phyloP scores from a whole-genome alignment of 2,329 filamentous ascomycete genomes.

The Microsporum audouinii region DNA sequence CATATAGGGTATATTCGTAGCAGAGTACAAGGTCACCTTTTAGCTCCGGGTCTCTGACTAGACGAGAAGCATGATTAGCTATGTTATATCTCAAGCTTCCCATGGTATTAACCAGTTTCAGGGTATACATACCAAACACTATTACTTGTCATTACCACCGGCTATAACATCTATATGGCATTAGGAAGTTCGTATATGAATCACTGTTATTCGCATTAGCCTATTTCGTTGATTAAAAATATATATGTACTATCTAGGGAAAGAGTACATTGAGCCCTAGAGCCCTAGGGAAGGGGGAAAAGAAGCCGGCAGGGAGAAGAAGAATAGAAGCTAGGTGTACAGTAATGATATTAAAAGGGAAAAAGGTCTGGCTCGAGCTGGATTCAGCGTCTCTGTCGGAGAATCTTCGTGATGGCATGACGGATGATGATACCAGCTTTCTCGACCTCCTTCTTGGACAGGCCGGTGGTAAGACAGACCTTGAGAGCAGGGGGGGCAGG shows the following conservation, averaged over 20 bases:
- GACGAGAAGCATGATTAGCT: too few species aligned
- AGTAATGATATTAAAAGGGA: not conserved
- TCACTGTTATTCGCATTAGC: not conserved
- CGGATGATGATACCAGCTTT: slow-evolving; percentile 80
- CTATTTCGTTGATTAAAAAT: slow-evolving; percentile 3
- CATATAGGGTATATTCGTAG: too few species aligned
- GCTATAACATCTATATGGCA: too few species aligned
- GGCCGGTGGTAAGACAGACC: slow-evolving; percentile 74
- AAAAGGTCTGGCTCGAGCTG: not conserved
- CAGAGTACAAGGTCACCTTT: too few species aligned
- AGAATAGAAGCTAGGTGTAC: not conserved
- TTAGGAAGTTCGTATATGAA: too few species aligned
- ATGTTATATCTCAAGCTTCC: too few species aligned
- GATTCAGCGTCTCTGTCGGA: slow-evolving; percentile 42
- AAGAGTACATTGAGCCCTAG: not conserved
- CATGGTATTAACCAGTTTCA: too few species aligned
- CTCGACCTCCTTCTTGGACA: slow-evolving; percentile 91
- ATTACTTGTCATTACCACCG: too few species aligned
- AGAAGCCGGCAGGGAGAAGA: not conserved
- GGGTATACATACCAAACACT: too few species aligned
- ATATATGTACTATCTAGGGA: not conserved
- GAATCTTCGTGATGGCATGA: slow-evolving; percentile 87
- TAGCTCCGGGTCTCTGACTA: too few species aligned
- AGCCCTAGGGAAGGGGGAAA: not conserved
- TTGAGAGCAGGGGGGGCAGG: slow-evolving; percentile 72